A percentile compares a stretch with the other conserved stretches of the same genome.
Conservation (phyloP, 345 rosid genomes). For the Arabidopsis suecica region DNA sequence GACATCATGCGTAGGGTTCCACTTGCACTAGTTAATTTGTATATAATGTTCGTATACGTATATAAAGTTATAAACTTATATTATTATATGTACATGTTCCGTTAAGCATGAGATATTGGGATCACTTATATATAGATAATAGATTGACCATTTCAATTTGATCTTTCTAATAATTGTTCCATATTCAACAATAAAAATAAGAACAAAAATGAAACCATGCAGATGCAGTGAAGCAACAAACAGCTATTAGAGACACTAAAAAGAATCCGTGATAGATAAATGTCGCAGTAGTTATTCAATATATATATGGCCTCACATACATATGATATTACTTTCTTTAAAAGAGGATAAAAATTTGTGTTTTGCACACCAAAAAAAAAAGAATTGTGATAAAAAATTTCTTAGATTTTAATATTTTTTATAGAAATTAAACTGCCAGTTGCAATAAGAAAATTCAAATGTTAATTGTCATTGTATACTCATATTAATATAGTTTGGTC, state of each 20-base stretch:
- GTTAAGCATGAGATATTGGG: slow-evolving; percentile 11
- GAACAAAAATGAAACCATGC: slow-evolving; percentile 15
- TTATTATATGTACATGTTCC: slow-evolving; percentile 17
- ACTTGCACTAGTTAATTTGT: slow-evolving; percentile 28
- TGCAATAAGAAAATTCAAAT: not conserved
- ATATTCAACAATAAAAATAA: not conserved
- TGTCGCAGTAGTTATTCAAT: not conserved
- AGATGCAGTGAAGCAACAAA: not conserved
- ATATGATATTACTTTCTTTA: not conserved
- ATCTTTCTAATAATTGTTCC: slow-evolving; percentile 15
- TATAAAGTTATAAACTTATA: not conserved
- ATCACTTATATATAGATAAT: slow-evolving; percentile 23
- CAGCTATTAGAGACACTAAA: not conserved
- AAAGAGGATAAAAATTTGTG: not conserved
- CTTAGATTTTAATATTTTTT: not conserved
- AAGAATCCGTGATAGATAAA: not conserved
- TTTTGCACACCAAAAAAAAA: not conserved
- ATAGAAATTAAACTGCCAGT: not conserved
- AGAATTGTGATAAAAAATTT: not conserved
- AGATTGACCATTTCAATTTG: slow-evolving; percentile 35
- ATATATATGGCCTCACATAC: not conserved
- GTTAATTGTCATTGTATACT: not conserved
- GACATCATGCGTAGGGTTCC: slow-evolving; percentile 35
- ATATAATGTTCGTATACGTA: slow-evolving; percentile 6
- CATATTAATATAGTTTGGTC: not conserved